Evolutionary conservation across 2,329 filamentous ascomycete species (phyloP), one percentile per base, ranked within the genome.

Genomic region (Arthrobotrys sinensis): DNA sequence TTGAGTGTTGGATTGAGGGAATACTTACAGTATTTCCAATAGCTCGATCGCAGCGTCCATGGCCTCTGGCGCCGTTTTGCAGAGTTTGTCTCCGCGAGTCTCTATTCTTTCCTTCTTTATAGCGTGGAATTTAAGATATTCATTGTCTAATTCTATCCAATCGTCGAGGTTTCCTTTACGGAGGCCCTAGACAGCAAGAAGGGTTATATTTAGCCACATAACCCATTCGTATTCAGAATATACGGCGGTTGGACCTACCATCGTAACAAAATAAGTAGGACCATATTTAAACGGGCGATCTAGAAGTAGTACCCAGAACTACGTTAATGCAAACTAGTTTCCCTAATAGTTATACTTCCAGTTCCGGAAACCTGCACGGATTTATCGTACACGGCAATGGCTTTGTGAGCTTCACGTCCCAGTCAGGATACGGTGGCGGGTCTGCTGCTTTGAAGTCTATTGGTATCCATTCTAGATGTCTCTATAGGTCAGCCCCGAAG

Each of bases 141-240:
- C 88, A 82, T 92, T 94, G 84, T 96, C 93, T 28, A 96, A 88
- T 84, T 96, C 92, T 87, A 95, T 93, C 92, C 92, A 94, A 71
- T 93, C 90, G 66, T 91, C 88, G 84, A 89, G 90, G 36, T 89
- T 86, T 85, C 93, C 88, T 7, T 86, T 88, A n/a, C 92, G 88
- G 1, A 95, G 86, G 0, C 92, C 63, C 68, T 78, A 53, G 14
- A 50, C 3, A n/a, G 5, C n/a, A 50, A 2, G 32, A 32, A n/a
- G 16, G 40, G 24, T 2, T 45, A 1, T 3, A 21, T 10, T 19
- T 66, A 66, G 21, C 45, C 19, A 4, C 24, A 28, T 28, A 28
- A 28, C 24, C 24, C 24, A 28, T 28, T 28, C 24, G 24, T 28
- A 28, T 28, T 4, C 24, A 28, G 24, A 28, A 28, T 45, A 43